These are phyloP conservation scores for Penicillium angulare DNA, from an alignment of 495 filamentous ascomycete species.

Conservation along the genomic window DNA sequence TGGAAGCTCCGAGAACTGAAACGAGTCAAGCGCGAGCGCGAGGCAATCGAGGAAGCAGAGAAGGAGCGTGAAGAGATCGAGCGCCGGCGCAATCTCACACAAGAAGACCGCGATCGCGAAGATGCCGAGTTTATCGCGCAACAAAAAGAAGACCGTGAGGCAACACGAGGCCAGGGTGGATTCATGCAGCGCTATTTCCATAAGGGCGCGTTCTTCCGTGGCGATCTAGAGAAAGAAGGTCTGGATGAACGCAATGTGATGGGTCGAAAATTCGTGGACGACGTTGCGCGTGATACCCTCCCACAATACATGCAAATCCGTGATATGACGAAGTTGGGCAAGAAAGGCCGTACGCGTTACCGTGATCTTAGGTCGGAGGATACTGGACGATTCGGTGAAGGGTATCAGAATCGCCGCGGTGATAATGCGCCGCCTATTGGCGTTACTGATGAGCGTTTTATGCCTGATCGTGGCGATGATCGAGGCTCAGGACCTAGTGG, in stretches of 20 bases:
- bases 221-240: constrained; percentile 69
- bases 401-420: constrained; percentile 44
- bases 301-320: constrained; percentile 92
- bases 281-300: constrained; percentile 72
- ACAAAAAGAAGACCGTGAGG: constrained; percentile 83
- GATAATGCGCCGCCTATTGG: constrained; percentile 41
- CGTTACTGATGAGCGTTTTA: constrained; percentile 68
- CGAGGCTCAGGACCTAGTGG: constrained; percentile 27
- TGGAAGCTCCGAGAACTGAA: constrained; percentile 94
- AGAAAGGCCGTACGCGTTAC: constrained; percentile 88
- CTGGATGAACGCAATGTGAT: constrained; percentile 77
- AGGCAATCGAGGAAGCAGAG: constrained; percentile 79
- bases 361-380: constrained; percentile 88
- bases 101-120: constrained; percentile 83
- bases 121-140: constrained; percentile 73
- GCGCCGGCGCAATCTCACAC: constrained; percentile 79
- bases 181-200: constrained; percentile 98
- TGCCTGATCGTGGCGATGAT: constrained; percentile 56
- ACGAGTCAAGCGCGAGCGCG: constrained; percentile 80
- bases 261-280: constrained; percentile 75
- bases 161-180: constrained; percentile 75
- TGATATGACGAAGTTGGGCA: constrained; percentile 90
- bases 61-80: constrained; percentile 88
- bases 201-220: constrained; percentile 92
- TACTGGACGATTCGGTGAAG: constrained; percentile 80